These are phyloP conservation scores for Mycena chlorophos DNA, from an alignment of 768 basidiomycete species.

Conservation along the genomic window DNA sequence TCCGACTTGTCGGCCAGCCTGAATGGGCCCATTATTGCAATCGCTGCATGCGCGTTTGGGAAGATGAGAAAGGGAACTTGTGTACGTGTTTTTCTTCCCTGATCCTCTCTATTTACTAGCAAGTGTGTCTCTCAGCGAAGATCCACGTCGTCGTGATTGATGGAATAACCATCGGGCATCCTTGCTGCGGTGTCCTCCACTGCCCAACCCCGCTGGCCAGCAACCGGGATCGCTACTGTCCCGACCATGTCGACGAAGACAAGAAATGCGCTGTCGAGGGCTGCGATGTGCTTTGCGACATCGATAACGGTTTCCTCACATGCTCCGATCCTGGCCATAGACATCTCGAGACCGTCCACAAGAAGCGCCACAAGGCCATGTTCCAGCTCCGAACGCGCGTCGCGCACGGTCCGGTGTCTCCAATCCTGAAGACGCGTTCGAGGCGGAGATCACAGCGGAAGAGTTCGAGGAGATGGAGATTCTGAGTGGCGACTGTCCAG, in stretches of 20 bases:
- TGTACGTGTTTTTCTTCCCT: constrained; percentile 1
- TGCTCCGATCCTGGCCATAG: constrained; percentile 26
- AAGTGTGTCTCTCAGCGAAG: constrained; percentile 20
- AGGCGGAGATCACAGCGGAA: constrained; percentile 7
- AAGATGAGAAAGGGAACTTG: constrained; percentile 7
- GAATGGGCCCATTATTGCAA: constrained; percentile 32
- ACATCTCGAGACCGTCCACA: constrained; percentile 23
- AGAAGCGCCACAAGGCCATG: constrained; percentile 23
- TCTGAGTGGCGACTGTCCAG: no score
- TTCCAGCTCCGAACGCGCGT: constrained; percentile 24
- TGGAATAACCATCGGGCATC: constrained; percentile 30
- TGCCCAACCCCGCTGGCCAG: constrained; percentile 25
- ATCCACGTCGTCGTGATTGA: constrained; percentile 25
- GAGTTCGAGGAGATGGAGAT: constrained; percentile 10
- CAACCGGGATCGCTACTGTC: constrained; percentile 26
- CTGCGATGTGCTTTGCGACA: constrained; percentile 17
- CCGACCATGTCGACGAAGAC: constrained; percentile 16
- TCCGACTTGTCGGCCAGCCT: constrained; percentile 26
- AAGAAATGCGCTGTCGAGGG: constrained; percentile 24
- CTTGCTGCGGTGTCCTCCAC: constrained; percentile 31
- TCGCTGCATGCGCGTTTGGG: constrained; percentile 25
- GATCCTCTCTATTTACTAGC: neutral
- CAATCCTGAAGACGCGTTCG: constrained; percentile 1
- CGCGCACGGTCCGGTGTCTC: constrained; percentile 1
- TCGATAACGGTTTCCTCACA: constrained; percentile 20